Conservation (phyloP, 208 protist genomes). For the Crithidia mellificae region DNA sequence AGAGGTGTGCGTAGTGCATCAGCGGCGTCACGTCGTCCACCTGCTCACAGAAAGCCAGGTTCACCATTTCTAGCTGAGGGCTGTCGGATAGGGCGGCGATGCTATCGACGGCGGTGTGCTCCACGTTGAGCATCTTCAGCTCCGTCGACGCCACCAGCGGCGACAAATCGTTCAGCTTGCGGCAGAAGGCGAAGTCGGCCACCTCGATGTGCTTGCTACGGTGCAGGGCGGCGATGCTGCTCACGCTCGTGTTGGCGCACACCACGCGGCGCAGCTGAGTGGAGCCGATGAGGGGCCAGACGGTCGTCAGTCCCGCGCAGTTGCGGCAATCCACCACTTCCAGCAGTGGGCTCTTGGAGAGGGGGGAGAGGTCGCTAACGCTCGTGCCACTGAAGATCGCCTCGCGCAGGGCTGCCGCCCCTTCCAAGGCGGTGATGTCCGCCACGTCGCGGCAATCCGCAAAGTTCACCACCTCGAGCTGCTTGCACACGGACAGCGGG, state of each 20-base stretch:
- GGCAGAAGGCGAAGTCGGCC: constrained; percentile 20
- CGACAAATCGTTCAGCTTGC: constrained; percentile 1
- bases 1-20: constrained; percentile 5
- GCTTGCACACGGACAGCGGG: constrained; percentile 2
- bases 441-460: constrained; percentile 1
- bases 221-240: constrained; percentile 3
- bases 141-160: background rate
- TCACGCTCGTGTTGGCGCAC: constrained; percentile 6
- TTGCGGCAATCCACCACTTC: constrained; percentile 13
- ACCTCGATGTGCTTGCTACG: constrained; percentile 15
- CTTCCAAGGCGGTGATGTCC: constrained; percentile 1
- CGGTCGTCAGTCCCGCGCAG: background rate
- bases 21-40: background rate
- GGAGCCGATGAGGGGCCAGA: background rate
- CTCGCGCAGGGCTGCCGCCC: constrained; percentile 4
- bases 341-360: constrained; percentile 5
- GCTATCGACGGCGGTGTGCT: constrained; percentile 11
- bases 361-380: constrained; percentile 10
- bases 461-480: constrained; percentile 16
- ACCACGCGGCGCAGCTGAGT: constrained; percentile 9
- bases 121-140: constrained; percentile 6
- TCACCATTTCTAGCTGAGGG: background rate
- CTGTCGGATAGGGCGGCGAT: background rate
- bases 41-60: constrained; percentile 8
- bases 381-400: constrained; percentile 5